Evolutionary conservation across 2,329 filamentous ascomycete genomes (phyloP), one percentile per base, ranked within the genome.

Genomic region (Pseudocercospora vitis): DNA sequence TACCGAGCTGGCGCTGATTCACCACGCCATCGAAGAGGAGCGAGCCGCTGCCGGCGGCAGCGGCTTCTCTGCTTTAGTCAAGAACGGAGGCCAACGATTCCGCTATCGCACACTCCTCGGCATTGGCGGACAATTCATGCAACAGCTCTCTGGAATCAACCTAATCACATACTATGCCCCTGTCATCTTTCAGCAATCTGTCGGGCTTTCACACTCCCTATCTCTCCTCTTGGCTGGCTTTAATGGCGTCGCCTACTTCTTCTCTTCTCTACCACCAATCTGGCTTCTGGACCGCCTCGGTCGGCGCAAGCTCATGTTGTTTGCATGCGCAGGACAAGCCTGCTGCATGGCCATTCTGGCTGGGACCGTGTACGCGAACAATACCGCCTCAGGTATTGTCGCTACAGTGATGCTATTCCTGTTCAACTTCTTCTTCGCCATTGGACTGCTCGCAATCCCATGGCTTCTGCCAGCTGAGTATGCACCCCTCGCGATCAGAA

Each of bases 391-490:
- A 1, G 75, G 71, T 53, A 72, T 74, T 50, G 74, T 75, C 7
- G 74, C 75, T 4, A 52, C 48, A 11, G 37, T 55, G 0, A 76
- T 78, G 73, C 65, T 75, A 1, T 75, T 76, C 59, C 48, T 65
- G 11, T 70, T 68, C 63, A 66, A 68, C 46, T 62, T 63, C 57
- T 68, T 68, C 59, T 68, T 69, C 45, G 65, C 61, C 14, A 55
- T 68, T 11, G 65, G 65, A 14, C 60, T 72, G 33, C 64, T 63
- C n/a, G 62, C 91, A 1, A 94, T 97, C 57, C 92, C 92, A 7
- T 97, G 92, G 92, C 78, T 96, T 12, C 96, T 96, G 70, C 92
- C 92, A 5, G 91, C 92, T 5, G 92, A 97, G 77, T 96, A 96
- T 74, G 79, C 96, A 24, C 91, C 92, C 3, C 79, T 96, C 53